Evolutionary conservation across 2,329 filamentous ascomycete species (phyloP), one percentile per base, ranked within the genome.

Genomic region (Cucurbitaria berberidis): DNA sequence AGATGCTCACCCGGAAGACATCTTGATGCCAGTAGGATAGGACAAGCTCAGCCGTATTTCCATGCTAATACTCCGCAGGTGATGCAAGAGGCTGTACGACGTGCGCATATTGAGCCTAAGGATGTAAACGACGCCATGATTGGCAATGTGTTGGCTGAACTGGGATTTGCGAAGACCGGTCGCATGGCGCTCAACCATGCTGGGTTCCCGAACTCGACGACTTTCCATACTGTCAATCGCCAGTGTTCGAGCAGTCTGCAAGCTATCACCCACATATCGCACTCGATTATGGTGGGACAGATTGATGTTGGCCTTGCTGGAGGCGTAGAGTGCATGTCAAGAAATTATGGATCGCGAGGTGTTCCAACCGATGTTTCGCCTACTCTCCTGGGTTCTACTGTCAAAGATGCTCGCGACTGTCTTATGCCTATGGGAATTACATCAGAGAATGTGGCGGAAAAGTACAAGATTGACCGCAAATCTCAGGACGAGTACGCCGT

Each of bases 341-440:
- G 89, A 63, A 96, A 96, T 77, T 96, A 96, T 76, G 91, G 87
- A 15, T 78, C 82, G n/a, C 86, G 86, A 53, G 89, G 88, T 43
- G 88, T 92, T 68, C 78, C 83, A 13, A 81, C 90, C 21, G 85
- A 87, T 30, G 76, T 85, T 55, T 87, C 89, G 6, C 93, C 96
- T 76, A 87, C 91, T 73, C 86, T 89, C 57, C 84, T 87, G 50
- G 85, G 96, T 51, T 80, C 90, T 40, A 76, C 78, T 56, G 88
- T 84, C 78, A 89, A 92, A 73, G 91, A 97, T 72, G 85, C 92
- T 0, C 78, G 79, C 38, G 93, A 98, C 78, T 95, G 91, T 81
- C 84, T 93, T 83, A 86, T 92, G 82, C 89, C 93, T 56, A 99
- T 99, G 95, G 93, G 95, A n/a, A 95, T 96, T 84, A 98, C 95